Percentiles rank a stretch among this genome's conserved stretches.
phyloP scores from a whole-genome alignment of 768 basidiomycete genomes.

The Panaeolus papilionaceus region DNA sequence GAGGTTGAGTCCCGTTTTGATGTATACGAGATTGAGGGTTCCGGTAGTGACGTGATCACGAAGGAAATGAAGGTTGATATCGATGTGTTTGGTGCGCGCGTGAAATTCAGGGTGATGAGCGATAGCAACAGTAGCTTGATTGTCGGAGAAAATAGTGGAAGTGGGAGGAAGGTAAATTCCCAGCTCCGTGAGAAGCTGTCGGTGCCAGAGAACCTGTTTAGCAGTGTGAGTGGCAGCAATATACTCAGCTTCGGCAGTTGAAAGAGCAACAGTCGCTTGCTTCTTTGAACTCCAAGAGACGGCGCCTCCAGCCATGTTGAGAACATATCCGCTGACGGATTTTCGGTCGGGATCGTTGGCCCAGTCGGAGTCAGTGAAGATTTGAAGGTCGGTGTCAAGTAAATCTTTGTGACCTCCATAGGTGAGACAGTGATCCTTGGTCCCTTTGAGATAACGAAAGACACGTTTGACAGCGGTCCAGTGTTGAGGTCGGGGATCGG shows the following conservation, averaged over 20 bases:
- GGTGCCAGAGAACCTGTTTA: slow-evolving; percentile 30
- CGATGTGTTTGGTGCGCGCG: slow-evolving; percentile 17
- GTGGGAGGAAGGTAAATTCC: slow-evolving; percentile 8
- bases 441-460: slow-evolving; percentile 25
- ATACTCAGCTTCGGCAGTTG: slow-evolving; percentile 34
- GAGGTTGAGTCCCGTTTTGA: slow-evolving; percentile 39
- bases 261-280: slow-evolving; percentile 2
- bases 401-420: too few relatives aligned
- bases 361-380: background rate
- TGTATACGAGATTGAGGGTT: slow-evolving; percentile 34
- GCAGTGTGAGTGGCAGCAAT: slow-evolving; percentile 41
- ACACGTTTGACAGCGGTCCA: slow-evolving; percentile 45
- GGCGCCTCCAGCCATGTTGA: slow-evolving; percentile 29
- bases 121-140: too few relatives aligned
- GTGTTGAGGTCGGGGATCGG: slow-evolving; percentile 39
- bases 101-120: slow-evolving; percentile 16
- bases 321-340: slow-evolving; percentile 12
- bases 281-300: slow-evolving; percentile 14
- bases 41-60: slow-evolving; percentile 4
- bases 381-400: background rate
- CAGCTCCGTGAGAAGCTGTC: slow-evolving; percentile 21
- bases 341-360: background rate
- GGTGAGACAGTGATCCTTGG: too few relatives aligned
- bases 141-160: slow-evolving; percentile 17
- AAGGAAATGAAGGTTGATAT: slow-evolving; percentile 15